Base-by-base conservation (phyloP, 352 stramenopile species). In the Phytophthora agathidicida region DNA sequence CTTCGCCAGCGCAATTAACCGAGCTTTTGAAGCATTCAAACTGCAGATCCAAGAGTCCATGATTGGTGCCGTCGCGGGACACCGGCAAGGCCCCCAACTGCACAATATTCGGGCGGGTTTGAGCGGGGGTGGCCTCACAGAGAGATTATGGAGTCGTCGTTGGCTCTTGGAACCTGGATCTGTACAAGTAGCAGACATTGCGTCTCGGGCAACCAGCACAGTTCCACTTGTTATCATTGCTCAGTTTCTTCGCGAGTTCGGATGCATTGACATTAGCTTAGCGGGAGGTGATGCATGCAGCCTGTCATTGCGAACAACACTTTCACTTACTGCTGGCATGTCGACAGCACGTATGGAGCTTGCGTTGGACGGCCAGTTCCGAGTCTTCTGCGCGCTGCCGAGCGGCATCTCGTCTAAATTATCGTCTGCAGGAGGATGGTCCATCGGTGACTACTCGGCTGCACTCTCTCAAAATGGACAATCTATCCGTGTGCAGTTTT, bases 151-250 rank as follows among this genome's bases (percentile, higher is more conserved):
- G 60, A 51, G 22, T 35, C 52, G 16, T 19, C 52, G 60, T 13
- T 68, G 60, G 60, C 24, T 68, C 3, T 10, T 68, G 17, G 60
- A 57, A 2, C 59, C 59, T n/a, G 59, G 43, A 1, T 68, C 50
- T 6, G 10, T 68, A 4, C 23, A 37, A 17, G 13, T 59, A 7
- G 13, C 47, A 4, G n/a, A 41, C 6, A 44, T 35, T 4, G 16
- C 27, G 3, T 45, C 47, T 39, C 26, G 32, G 14, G 26, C 41
- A 27, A 26, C 7, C 8, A 20, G 10, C 14, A 8, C 24, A 17
- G 14, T 1, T 41, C 30, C 32, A 10, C 3, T 62, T 6, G 14
- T 57, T 5, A 3, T 17, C 3, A 4, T 61, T 19, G 5, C 14
- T 1, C 44, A 33, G 5, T 53, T 54, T 9, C n/a, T 68, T 26